A percentile compares a stretch with the other conserved stretches of the same genome.
Evolutionary conservation across 2,329 filamentous ascomycete species (phyloP).

Genomic region (Diaporthe sp.): DNA sequence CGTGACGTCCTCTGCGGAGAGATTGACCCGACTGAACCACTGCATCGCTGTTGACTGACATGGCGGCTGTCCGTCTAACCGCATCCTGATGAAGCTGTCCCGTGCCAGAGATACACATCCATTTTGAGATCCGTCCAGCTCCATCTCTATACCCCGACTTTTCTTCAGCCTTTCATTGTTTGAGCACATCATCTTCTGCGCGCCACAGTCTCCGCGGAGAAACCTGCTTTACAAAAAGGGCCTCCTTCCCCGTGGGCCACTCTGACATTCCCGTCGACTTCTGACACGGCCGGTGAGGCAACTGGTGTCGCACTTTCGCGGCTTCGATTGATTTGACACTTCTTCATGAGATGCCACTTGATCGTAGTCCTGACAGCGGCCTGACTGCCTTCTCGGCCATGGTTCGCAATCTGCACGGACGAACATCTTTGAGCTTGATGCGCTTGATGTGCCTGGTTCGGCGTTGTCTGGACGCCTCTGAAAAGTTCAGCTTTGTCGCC

Average conservation of each 20-base stretch:
- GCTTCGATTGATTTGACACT: slow-evolving; percentile 32
- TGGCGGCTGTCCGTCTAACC: slow-evolving; percentile 39
- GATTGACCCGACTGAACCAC: slow-evolving; percentile 39
- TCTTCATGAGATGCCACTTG: slow-evolving; percentile 36
- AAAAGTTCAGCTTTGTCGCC: slow-evolving; percentile 6
- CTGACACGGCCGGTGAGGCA: slow-evolving; percentile 31
- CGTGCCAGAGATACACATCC: slow-evolving; percentile 34
- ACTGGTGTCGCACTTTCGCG: slow-evolving; percentile 34
- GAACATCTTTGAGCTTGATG: slow-evolving; percentile 17
- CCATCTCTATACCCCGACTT: slow-evolving; percentile 36
- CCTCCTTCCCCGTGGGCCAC: slow-evolving; percentile 22
- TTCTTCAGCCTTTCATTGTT: slow-evolving; percentile 38
- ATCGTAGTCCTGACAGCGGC: slow-evolving; percentile 40
- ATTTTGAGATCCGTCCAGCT: slow-evolving; percentile 34
- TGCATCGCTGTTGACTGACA: slow-evolving; percentile 40
- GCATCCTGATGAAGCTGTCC: slow-evolving; percentile 41
- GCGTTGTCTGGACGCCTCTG: slow-evolving; percentile 19
- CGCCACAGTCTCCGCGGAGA: slow-evolving; percentile 21
- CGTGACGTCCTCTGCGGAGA: slow-evolving; percentile 39
- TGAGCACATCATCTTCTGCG: slow-evolving; percentile 32
- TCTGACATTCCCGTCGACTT: slow-evolving; percentile 35
- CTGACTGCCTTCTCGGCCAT: slow-evolving; percentile 26
- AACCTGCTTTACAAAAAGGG: slow-evolving; percentile 19
- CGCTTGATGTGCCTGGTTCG: slow-evolving; percentile 37
- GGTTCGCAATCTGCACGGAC: slow-evolving; percentile 28